These are phyloP conservation scores for Colletotrichum scovillei DNA, from an alignment of 2,329 filamentous ascomycete genomes.

Conservation along the genomic window DNA sequence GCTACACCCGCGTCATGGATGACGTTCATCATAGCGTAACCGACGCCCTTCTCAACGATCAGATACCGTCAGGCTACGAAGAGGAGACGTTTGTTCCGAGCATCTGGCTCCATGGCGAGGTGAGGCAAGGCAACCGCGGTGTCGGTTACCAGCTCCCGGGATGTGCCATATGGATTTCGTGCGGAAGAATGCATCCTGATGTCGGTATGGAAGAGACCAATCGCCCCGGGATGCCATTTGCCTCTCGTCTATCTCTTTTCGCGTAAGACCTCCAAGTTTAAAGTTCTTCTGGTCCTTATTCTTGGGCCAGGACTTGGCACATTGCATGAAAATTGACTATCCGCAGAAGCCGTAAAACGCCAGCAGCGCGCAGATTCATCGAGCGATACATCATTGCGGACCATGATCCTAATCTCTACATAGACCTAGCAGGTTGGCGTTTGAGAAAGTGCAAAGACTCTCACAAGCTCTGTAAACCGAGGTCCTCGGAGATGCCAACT, in stretches of 20 bases:
- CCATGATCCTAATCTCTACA: not conserved
- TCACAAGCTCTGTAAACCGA: constrained; percentile 2
- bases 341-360: not conserved
- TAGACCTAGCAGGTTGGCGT: not conserved
- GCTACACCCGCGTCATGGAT: not conserved
- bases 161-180: constrained; percentile 1
- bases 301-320: not conserved
- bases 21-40: not conserved
- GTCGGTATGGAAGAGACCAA: not conserved
- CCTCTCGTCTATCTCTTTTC: not conserved
- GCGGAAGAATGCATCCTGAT: constrained; percentile 1
- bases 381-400: not conserved
- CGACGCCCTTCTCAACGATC: not conserved
- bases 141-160: not conserved
- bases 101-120: constrained; percentile 10
- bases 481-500: constrained; percentile 11
- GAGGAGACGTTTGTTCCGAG: not conserved
- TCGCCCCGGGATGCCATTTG: not conserved
- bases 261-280: not conserved
- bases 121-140: not conserved
- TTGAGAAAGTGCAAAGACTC: not conserved
- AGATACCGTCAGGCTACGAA: not conserved
- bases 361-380: not conserved
- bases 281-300: too few species aligned
- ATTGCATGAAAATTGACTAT: not conserved